Evolutionary conservation across 2,329 filamentous ascomycete genomes (phyloP).

Genomic region (Pseudogymnoascus sp.): DNA sequence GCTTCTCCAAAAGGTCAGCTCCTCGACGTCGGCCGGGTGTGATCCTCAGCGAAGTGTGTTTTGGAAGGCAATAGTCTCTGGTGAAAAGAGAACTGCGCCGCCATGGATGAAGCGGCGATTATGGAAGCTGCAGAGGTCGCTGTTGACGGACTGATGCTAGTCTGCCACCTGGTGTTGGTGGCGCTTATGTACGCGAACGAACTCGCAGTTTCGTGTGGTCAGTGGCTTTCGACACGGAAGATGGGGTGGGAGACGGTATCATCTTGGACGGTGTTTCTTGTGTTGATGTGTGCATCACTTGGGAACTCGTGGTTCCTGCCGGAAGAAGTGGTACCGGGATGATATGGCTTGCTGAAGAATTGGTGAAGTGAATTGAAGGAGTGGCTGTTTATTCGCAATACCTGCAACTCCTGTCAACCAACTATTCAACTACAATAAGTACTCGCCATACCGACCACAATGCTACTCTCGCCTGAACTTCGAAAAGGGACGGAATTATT

Average conservation of each 20-base stretch:
- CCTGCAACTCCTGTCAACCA: not conserved
- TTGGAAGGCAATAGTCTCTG: not conserved
- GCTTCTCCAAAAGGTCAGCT: not conserved
- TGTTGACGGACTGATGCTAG: not conserved
- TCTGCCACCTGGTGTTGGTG: constrained; percentile 7
- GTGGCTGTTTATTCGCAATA: not conserved
- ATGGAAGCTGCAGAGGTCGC: constrained; percentile 6
- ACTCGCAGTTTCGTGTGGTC: constrained; percentile 2
- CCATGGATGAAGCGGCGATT: constrained; percentile 3
- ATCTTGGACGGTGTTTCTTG: not conserved
- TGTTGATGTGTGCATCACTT: constrained; percentile 1
- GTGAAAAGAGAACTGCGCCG: not conserved
- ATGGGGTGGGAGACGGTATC: not conserved
- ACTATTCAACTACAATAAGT: not conserved
- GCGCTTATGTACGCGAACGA: constrained; percentile 4
- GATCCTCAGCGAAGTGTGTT: not conserved
- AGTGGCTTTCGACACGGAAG: constrained; percentile 5
- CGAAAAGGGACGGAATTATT: not conserved
- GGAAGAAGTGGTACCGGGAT: not conserved
- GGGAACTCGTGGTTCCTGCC: constrained; percentile 4
- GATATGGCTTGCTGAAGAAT: not conserved
- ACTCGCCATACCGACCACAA: not conserved
- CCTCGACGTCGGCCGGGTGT: not conserved
- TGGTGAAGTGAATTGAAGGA: not conserved
- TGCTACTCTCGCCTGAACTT: not conserved